Base-by-base conservation (phyloP, 1,284 basidiomycete species). In the Leccinum proliferum region DNA sequence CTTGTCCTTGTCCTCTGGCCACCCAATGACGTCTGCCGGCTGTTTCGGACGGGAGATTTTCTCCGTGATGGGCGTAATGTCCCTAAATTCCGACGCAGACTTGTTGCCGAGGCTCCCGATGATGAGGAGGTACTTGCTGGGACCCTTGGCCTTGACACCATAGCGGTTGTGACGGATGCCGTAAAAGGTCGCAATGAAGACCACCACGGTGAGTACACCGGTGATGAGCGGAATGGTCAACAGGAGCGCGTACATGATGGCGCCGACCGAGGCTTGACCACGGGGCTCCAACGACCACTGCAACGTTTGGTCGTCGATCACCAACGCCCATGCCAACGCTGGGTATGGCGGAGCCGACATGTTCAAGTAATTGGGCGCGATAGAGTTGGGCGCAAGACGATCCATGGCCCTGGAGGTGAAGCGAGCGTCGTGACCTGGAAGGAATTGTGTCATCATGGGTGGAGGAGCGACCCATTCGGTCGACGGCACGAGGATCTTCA, bases 101-200 rank as follows among this genome's bases (percentile, higher is more conserved):
- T 89, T 93, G 72, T 85, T 85, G 53, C 82, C 81, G 2, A 89
- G 70, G 5, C 77, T 74, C 41, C 88, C 87, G 39, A 92, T 77
- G 68, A 92, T 92, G 29, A 90, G 90, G 79, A 92, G 85, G 74
- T 92, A 90, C 75, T 83, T 84, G 73, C 83, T 81, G 72, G 86
- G 78, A 65, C 80, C 79, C 74, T 89, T 89, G 65, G 69, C 73
- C 77, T 91, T 87, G 68, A 89, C 84, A 79, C 93, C 93, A 78
- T 88, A 96, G 75, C 89, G 89, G 78, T 96, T 96, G 79, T 94
- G 89, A 75, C 86, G 93, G 80, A 96, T 96, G 25, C 92, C 92
- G 73, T 96, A 96, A 83, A 96, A 96, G 11, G 90, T 89, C 88
- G 91, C 94, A 85, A 94, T 92, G 84, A 96, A 96, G 76, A 93